Evolutionary conservation across 805 yeast genomes (phyloP).

Genomic region (Debaryomyces maramus): DNA sequence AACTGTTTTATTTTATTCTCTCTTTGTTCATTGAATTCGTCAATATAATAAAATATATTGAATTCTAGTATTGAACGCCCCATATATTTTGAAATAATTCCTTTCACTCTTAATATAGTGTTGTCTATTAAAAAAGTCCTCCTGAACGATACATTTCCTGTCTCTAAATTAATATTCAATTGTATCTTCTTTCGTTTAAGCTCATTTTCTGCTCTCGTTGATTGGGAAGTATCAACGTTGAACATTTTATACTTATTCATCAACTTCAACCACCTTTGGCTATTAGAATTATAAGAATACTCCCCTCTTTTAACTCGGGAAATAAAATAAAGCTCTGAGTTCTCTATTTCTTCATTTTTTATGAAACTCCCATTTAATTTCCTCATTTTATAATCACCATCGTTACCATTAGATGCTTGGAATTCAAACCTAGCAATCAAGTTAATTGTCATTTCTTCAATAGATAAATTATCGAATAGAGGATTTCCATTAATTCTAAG

Average conservation of each 20-base stretch:
- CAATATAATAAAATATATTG: constrained; percentile 24
- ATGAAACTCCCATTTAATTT: constrained; percentile 61
- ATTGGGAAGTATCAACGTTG: neutral
- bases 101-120: constrained; percentile 36
- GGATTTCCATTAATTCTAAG: constrained; percentile 58
- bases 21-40: constrained; percentile 16
- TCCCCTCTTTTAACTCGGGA: constrained; percentile 43
- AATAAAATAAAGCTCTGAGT: constrained; percentile 69
- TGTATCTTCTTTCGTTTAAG: constrained; percentile 8
- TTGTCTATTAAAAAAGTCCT: constrained; percentile 24
- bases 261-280: constrained; percentile 46
- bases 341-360: constrained; percentile 46
- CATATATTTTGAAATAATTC: constrained; percentile 22
- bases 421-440: constrained; percentile 48
- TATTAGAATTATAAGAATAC: constrained; percentile 14
- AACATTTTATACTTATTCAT: constrained; percentile 33
- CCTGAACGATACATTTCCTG: constrained; percentile 5
- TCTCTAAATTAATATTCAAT: constrained; percentile 7
- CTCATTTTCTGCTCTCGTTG: neutral
- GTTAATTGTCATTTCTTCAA: constrained; percentile 33
- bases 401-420: neutral
- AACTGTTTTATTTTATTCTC: constrained; percentile 14
- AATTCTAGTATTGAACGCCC: constrained; percentile 23
- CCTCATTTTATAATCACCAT: constrained; percentile 24
- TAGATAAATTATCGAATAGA: constrained; percentile 29